Evolutionary conservation across 495 filamentous ascomycete genomes (phyloP).

Genomic region (Aspergillus cavernicola): DNA sequence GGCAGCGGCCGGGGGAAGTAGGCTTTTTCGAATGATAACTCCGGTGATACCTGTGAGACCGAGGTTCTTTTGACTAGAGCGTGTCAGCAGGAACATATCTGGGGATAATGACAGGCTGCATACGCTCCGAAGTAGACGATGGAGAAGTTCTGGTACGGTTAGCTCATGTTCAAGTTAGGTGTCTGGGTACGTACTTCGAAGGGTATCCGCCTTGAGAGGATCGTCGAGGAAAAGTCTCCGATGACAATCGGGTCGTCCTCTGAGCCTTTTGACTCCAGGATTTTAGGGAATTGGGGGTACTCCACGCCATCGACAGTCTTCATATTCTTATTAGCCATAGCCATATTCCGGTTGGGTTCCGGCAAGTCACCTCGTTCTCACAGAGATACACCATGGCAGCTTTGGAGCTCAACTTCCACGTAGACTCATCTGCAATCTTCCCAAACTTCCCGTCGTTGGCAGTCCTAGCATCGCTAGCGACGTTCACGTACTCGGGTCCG

Average conservation of each 20-base stretch:
- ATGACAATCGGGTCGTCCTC: constrained; percentile 64
- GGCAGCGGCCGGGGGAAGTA: constrained; percentile 61
- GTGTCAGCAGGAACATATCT: constrained; percentile 8
- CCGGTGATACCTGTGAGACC: constrained; percentile 83
- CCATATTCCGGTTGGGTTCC: not conserved
- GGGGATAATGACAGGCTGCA: constrained; percentile 11
- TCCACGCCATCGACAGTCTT: constrained; percentile 78
- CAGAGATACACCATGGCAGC: constrained; percentile 86
- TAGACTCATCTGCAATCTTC: constrained; percentile 68
- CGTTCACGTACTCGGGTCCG: constrained; percentile 73
- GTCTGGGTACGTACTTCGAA: constrained; percentile 34
- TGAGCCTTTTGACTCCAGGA: constrained; percentile 49
- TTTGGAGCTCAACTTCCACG: constrained; percentile 69
- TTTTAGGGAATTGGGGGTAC: constrained; percentile 70
- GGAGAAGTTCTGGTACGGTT: constrained; percentile 53
- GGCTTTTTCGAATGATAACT: constrained; percentile 69
- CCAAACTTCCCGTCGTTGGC: constrained; percentile 83
- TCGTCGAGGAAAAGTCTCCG: constrained; percentile 81
- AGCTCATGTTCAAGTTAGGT: not conserved
- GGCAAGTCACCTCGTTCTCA: constrained; percentile 71
- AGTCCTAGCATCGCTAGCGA: constrained; percentile 67
- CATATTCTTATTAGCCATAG: not conserved
- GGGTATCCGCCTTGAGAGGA: constrained; percentile 59
- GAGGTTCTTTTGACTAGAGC: constrained; percentile 71
- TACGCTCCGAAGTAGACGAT: constrained; percentile 36